Evolutionary conservation across 169 alveolate species (phyloP).

Genomic region (Plasmodium sp.): DNA sequence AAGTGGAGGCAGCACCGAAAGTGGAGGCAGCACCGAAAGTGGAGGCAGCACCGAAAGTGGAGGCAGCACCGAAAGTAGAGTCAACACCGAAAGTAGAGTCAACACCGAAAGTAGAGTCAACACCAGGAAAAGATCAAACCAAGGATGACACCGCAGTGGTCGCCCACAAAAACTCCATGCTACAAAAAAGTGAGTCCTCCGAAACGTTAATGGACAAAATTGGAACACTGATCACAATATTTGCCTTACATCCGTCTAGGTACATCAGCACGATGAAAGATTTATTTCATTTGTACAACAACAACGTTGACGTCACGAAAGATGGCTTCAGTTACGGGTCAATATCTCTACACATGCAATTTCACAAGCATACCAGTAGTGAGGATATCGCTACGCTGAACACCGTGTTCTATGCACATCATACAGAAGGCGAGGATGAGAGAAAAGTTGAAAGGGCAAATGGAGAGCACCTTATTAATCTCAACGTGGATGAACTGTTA

Average conservation of each 20-base stretch:
- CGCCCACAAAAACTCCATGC: background rate
- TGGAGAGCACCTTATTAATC: background rate
- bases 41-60: background rate
- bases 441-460: background rate
- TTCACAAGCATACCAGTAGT: background rate
- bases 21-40: too few species aligned
- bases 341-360: background rate
- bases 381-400: background rate
- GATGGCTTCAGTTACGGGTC: constrained; percentile 18
- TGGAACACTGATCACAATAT: background rate
- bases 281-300: constrained; percentile 10
- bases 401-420: background rate
- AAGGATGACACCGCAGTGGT: background rate
- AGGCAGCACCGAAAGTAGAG: background rate
- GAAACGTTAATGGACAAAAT: background rate
- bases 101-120: too few species aligned
- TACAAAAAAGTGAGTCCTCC: background rate
- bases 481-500: background rate
- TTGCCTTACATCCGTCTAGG: background rate
- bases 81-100: too few species aligned
- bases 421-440: background rate
- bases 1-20: background rate
- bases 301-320: background rate
- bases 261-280: background rate
- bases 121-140: background rate